These are phyloP conservation scores for Pseudoscleropodium purum DNA, from an alignment of 225 moss, liverwort and hornwort species.

Conservation along the genomic window DNA sequence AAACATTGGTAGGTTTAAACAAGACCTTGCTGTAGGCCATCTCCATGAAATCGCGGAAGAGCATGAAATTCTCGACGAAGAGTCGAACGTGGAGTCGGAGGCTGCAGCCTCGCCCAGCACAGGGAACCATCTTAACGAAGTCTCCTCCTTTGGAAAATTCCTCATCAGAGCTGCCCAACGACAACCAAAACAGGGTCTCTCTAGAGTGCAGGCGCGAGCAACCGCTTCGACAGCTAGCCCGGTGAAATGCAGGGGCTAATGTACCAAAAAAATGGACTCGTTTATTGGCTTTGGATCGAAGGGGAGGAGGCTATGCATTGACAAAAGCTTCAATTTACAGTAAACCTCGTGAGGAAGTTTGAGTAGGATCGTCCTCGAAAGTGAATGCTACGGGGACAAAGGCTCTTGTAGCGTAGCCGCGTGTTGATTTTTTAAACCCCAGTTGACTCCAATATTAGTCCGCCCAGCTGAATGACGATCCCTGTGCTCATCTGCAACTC, in stretches of 20 bases:
- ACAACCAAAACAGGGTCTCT: constrained; percentile 22
- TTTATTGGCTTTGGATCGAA: background rate
- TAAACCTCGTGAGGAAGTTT: background rate
- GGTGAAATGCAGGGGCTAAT: background rate
- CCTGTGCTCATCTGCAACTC: background rate
- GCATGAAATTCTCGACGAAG: background rate
- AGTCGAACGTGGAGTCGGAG: constrained; percentile 8
- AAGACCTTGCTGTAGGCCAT: constrained; percentile 14
- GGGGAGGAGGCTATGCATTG: background rate
- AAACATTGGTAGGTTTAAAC: background rate
- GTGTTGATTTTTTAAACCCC: background rate
- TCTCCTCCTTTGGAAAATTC: constrained; percentile 32
- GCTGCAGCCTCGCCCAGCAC: background rate
- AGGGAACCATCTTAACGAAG: constrained; percentile 11
- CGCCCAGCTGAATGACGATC: background rate
- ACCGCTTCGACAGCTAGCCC: background rate
- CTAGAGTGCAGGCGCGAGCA: constrained; percentile 13
- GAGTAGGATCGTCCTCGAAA: background rate
- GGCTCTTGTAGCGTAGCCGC: background rate
- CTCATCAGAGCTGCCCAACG: constrained; percentile 36
- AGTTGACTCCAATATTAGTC: background rate
- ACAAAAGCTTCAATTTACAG: background rate
- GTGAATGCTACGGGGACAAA: background rate
- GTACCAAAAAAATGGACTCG: background rate
- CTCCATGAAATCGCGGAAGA: constrained; percentile 35